These are phyloP conservation scores for Colletotrichum noveboracense DNA, from an alignment of 2,329 filamentous ascomycete species.

Conservation along the genomic window DNA sequence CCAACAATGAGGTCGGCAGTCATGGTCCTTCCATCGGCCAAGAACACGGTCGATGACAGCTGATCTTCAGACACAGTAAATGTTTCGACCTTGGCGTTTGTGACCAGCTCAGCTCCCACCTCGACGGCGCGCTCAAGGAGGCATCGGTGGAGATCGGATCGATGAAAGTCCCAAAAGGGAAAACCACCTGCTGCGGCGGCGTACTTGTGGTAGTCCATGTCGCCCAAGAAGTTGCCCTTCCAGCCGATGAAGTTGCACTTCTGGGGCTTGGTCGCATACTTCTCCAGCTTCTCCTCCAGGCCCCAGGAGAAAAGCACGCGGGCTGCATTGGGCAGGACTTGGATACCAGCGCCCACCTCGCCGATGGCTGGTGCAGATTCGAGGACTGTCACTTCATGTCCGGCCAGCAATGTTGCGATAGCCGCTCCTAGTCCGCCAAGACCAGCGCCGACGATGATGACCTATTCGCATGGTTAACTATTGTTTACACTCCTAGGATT, in stretches of 20 bases:
- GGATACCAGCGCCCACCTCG: slow-evolving; percentile 25
- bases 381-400: slow-evolving; percentile 20
- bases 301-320: slow-evolving; percentile 23
- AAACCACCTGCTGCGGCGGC: slow-evolving; percentile 18
- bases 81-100: slow-evolving; percentile 10
- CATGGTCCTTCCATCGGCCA: slow-evolving; percentile 29
- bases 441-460: slow-evolving; percentile 21
- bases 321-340: slow-evolving; percentile 20
- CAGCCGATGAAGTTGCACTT: slow-evolving; percentile 19
- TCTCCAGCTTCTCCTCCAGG: slow-evolving; percentile 16
- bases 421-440: slow-evolving; percentile 20
- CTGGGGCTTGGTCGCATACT: slow-evolving; percentile 20
- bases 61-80: slow-evolving; percentile 7
- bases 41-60: background rate
- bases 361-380: slow-evolving; percentile 18
- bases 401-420: slow-evolving; percentile 6
- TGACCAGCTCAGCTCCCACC: slow-evolving; percentile 14
- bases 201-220: slow-evolving; percentile 15
- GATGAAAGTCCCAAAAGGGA: slow-evolving; percentile 22
- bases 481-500: background rate
- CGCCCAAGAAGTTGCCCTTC: slow-evolving; percentile 22
- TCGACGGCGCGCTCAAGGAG: slow-evolving; percentile 13
- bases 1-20: slow-evolving; percentile 45
- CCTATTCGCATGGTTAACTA: background rate
- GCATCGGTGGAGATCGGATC: slow-evolving; percentile 21